Percentiles rank a stretch among this genome's conserved stretches.
phyloP scores from a whole-genome alignment of 148 eudicot species.

The Chenopodium formosanum region DNA sequence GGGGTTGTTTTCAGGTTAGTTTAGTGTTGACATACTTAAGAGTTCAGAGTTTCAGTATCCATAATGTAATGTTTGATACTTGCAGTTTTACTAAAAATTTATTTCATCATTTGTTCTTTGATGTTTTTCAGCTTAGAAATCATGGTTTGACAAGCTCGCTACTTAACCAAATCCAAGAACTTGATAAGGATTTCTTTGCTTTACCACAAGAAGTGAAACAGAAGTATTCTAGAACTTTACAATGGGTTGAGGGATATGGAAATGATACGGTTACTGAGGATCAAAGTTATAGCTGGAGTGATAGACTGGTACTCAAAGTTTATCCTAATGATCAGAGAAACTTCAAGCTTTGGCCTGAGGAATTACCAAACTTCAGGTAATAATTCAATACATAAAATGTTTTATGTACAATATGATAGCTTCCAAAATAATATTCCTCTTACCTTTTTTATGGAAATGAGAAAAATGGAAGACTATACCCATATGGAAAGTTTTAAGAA shows the following conservation, averaged over 20 bases:
- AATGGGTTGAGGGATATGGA: constrained; percentile 36
- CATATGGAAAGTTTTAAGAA: no score
- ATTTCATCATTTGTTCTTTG: neutral
- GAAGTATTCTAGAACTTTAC: constrained; percentile 21
- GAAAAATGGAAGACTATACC: neutral
- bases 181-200: constrained; percentile 28
- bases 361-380: constrained; percentile 23
- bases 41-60: neutral
- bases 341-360: constrained; percentile 32
- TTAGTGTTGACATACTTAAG: neutral
- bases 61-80: neutral
- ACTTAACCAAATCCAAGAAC: constrained; percentile 17
- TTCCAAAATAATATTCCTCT: neutral
- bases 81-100: neutral
- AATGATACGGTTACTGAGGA: constrained; percentile 20
- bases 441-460: neutral
- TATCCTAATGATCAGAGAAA: constrained; percentile 29
- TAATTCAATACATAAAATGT: neutral
- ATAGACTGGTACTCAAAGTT: constrained; percentile 24
- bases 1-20: constrained; percentile 50
- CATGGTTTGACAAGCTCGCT: constrained; percentile 26
- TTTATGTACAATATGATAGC: neutral
- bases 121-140: constrained; percentile 21
- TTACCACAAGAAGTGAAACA: constrained; percentile 30
- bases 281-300: constrained; percentile 31